These are phyloP conservation scores for Apiotrichum mycotoxinovorans DNA, from an alignment of 1,284 basidiomycete genomes.

Conservation along the genomic window DNA sequence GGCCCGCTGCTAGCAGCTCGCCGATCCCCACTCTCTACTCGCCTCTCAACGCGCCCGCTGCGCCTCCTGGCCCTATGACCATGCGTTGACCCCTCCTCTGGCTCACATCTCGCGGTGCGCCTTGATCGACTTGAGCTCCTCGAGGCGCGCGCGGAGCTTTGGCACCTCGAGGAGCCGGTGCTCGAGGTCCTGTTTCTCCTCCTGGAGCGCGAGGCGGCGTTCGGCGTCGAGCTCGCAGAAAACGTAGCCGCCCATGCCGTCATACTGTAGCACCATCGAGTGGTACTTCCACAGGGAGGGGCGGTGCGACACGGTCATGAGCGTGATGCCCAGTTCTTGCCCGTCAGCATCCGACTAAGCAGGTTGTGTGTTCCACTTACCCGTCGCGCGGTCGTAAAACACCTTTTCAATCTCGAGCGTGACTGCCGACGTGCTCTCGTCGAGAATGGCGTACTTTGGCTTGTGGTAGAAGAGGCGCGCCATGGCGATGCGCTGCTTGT, in stretches of 20 bases:
- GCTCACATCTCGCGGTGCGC: background rate
- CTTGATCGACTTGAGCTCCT: conserved; percentile 60
- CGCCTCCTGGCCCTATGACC: background rate
- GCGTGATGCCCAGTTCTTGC: conserved; percentile 72
- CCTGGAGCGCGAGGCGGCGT: conserved; percentile 83
- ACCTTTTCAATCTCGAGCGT: conserved; percentile 86
- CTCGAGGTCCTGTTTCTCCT: conserved; percentile 84
- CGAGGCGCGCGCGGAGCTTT: conserved; percentile 72
- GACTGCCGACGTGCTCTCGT: conserved; percentile 93
- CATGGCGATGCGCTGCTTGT: conserved; percentile 82
- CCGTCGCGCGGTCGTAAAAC: conserved; percentile 93
- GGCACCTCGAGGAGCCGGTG: conserved; percentile 78
- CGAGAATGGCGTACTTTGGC: conserved; percentile 95
- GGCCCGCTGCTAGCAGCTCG: too few relatives aligned
- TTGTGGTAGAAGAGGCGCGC: conserved; percentile 92
- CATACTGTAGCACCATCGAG: conserved; percentile 83
- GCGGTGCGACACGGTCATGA: conserved; percentile 85
- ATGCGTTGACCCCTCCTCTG: background rate
- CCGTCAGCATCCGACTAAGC: background rate
- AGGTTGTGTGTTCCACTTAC: conserved; percentile 26
- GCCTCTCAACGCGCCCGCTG: background rate
- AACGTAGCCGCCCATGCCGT: conserved; percentile 57
- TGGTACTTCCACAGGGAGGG: conserved; percentile 96
- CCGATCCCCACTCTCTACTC: background rate
- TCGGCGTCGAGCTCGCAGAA: conserved; percentile 88